Evolutionary conservation across 176 grass and related monocot genomes (phyloP), one percentile per base, ranked within the genome.

Genomic region (Tillandsia fasciculata): DNA sequence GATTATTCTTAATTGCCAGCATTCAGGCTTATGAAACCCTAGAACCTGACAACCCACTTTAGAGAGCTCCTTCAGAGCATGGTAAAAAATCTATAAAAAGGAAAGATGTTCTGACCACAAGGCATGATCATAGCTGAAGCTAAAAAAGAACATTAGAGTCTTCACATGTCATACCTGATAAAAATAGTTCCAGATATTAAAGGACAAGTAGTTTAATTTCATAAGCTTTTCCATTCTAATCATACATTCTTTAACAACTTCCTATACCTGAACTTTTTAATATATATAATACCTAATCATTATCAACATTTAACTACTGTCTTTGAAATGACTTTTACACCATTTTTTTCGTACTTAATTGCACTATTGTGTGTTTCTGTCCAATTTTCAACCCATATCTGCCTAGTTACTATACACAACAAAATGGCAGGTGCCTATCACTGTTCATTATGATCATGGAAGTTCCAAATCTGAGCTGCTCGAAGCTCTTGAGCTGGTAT

Each of bases 371-470:
- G 7, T 42, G 33, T 17, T 58, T 58, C 18, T 58, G 15, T 8
- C 18, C 54, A 58, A 58, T 18, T 4, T 7, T 58, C 18, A n/a
- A 58, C 18, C 13, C 12, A 57, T 58, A 58, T 58, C 54, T 58
- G 11, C 13, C 6, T 58, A 17, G 15, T 15, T 58, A 7, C 7
- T 58, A 9, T 58, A 7, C 54, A 58, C 54, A 58, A 58, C 54
- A 15, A 58, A 28, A 78, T 76, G 42, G 48, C 77, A 97, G 93
- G 93, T 92, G 49, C 89, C 93, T 74, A 77, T 97, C 74, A 81
- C 77, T 54, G 68, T 97, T 78, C 93, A 97, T 77, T 90, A 83
- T 83, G 93, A 97, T 75, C 93, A 97, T 48, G 93, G 93, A 8
- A 85, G 66, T 80, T 87, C 79, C 70, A 97, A 85, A 76, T 69